Base-by-base conservation (phyloP, 1,139 yeast species). In the Saccharomycopsis phalli region DNA sequence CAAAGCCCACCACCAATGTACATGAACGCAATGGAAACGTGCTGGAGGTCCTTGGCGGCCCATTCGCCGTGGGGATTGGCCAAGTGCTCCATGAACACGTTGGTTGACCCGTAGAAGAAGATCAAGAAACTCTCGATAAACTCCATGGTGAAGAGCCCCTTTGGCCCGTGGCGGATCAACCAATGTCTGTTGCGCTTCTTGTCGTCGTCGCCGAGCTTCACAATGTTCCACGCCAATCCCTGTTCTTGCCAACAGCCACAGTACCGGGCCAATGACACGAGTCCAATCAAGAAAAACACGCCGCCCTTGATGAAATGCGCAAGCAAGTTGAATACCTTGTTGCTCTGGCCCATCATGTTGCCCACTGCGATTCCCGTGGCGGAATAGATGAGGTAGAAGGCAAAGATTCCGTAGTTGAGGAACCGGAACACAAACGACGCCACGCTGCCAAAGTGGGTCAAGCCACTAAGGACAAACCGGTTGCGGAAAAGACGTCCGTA, bases 241-340 rank as follows among this genome's bases (percentile, higher is more conserved):
- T 69, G 65, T 45, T 70, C 67, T 27, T 71, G 58, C 53, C 81
- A 83, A 10, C 80, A 83, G 3, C 98, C 98, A 52, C 87, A 75
- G 59, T 84, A 88, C 51, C 97, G 74, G 2, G 87, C 81, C 38
- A 91, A 66, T 13, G 94, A 71, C 14, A 87, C 59, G 5, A 88
- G 47, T 8, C 98, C 98, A 38, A 81, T 65, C 2, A 71, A 52
- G 49, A 86, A 70, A 57, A 91, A 88, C 2, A 91, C 91, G 11
- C 93, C 94, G 45, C 98, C 98, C 60, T 91, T 91, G 58, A 91
- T 88, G 68, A 86, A 84, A 60, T 91, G 98, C 2, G 98, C 98
- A 47, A 88, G 68, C 41, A 91, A 62, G 54, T 84, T 87, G 62
- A 82, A 91, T 4, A 88, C 79, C 17, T 67, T 64, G 22, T 54